A percentile compares a stretch with the other conserved stretches of the same genome.
phyloP scores from a whole-genome alignment of 768 basidiomycete species.

The Rhodotorula babjevae region DNA sequence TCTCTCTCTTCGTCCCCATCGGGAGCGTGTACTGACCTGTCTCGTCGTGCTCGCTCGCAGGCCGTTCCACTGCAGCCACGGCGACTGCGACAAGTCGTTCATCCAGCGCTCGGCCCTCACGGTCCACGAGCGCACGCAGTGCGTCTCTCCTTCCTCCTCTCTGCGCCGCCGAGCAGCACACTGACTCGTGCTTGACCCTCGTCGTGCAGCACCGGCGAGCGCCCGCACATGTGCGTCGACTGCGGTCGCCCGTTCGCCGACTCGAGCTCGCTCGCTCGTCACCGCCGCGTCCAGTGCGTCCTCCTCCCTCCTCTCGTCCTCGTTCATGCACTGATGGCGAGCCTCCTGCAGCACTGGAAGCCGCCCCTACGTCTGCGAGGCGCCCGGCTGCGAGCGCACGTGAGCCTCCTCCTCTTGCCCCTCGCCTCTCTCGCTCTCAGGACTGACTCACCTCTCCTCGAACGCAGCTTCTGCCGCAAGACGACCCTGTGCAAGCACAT shows the following conservation, averaged over 20 bases:
- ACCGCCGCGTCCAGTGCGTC: conserved; percentile 5
- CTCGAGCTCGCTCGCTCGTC: conserved; percentile 1
- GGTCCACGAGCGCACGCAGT: conserved; percentile 80
- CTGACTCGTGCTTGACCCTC: background rate
- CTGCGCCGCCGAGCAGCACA: background rate
- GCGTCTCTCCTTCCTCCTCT: conserved; percentile 20
- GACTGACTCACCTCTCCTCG: too few relatives aligned
- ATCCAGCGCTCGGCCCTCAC: conserved; percentile 76
- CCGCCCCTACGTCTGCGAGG: conserved; percentile 47
- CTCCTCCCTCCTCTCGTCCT: background rate
- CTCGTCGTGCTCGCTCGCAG: conserved; percentile 26
- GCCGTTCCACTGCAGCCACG: conserved; percentile 45
- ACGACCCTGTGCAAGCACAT: conserved; percentile 50
- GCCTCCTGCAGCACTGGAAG: conserved; percentile 42
- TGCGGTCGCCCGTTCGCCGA: background rate
- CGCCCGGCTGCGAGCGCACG: conserved; percentile 42
- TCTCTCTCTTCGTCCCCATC: too few relatives aligned
- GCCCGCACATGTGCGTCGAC: conserved; percentile 75
- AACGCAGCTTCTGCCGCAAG: conserved; percentile 45
- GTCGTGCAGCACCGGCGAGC: conserved; percentile 61
- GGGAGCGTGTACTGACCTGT: background rate
- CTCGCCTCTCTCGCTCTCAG: background rate
- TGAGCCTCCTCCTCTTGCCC: conserved; percentile 20
- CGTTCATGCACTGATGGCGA: background rate
- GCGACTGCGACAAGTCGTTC: conserved; percentile 41